Conservation (phyloP, 1,139 yeast genomes). For the Geotrichum carabidarum region DNA sequence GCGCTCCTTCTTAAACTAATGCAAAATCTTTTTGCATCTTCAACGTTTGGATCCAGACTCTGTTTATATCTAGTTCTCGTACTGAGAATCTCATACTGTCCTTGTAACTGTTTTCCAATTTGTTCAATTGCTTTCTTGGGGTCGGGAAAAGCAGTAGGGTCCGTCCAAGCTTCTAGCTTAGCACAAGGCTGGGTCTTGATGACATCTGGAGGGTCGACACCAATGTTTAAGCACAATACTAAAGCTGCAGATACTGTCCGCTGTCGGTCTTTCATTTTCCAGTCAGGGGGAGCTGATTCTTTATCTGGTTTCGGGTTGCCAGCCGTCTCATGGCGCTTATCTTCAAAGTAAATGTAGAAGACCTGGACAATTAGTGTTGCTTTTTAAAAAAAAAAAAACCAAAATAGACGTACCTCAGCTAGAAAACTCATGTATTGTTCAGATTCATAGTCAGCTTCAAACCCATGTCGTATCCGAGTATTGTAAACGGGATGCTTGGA, state of each 20-base stretch:
- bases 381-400: neutral
- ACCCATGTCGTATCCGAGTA: conserved; percentile 59
- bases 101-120: conserved; percentile 81
- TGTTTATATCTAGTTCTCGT: conserved; percentile 86
- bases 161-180: conserved; percentile 87
- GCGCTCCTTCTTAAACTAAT: conserved; percentile 84
- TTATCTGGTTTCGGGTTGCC: conserved; percentile 67
- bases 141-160: conserved; percentile 77
- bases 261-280: conserved; percentile 91
- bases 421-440: conserved; percentile 62
- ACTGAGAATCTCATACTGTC: conserved; percentile 84
- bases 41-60: conserved; percentile 90
- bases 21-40: conserved; percentile 89
- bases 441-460: conserved; percentile 58
- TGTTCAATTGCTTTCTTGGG: conserved; percentile 88
- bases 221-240: conserved; percentile 81
- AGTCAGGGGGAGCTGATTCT: conserved; percentile 60
- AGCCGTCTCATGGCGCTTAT: conserved; percentile 84
- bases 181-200: conserved; percentile 94
- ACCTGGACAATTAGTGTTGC: conserved; percentile 36
- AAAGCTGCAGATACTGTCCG: conserved; percentile 94
- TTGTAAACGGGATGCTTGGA: conserved; percentile 23
- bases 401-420: conserved; percentile 44
- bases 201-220: conserved; percentile 97
- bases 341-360: conserved; percentile 77